phyloP scores from a whole-genome alignment of 2,329 filamentous ascomycete genomes.

The Xylariales sp. region DNA sequence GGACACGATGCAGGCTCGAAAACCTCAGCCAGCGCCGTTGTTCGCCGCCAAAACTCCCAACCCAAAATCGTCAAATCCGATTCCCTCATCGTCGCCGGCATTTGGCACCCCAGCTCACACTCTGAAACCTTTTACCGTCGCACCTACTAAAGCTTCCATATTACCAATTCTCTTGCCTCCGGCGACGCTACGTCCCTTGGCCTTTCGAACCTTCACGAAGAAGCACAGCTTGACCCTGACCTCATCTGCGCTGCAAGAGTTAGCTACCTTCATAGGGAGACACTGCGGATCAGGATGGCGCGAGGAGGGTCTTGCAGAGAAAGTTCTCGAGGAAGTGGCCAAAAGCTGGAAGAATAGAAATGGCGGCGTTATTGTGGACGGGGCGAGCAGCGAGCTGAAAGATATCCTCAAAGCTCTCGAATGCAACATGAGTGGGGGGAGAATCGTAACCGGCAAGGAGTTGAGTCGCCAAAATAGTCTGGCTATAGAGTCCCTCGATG shows the following conservation, averaged over 20 bases:
- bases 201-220: constrained; percentile 94
- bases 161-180: constrained; percentile 87
- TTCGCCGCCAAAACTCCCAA: constrained; percentile 31
- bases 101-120: constrained; percentile 86
- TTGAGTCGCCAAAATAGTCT: constrained; percentile 62
- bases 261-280: constrained; percentile 86
- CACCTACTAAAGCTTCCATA: constrained; percentile 55
- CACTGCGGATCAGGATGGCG: constrained; percentile 96
- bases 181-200: constrained; percentile 79
- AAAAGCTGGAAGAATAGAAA: constrained; percentile 87
- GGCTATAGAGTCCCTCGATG: constrained; percentile 51
- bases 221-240: constrained; percentile 94
- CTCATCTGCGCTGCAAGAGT: constrained; percentile 76
- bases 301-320: constrained; percentile 89
- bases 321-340: constrained; percentile 86
- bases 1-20: constrained; percentile 23
- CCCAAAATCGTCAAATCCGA: constrained; percentile 46
- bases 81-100: constrained; percentile 84
- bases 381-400: constrained; percentile 69
- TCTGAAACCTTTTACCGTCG: constrained; percentile 57
- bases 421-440: constrained; percentile 84
- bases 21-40: constrained; percentile 27
- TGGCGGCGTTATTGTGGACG: constrained; percentile 88
- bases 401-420: constrained; percentile 81
- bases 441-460: constrained; percentile 51